These are phyloP conservation scores for Ichthyophthirius multifiliis DNA, from an alignment of 169 alveolate species.

Conservation along the genomic window DNA sequence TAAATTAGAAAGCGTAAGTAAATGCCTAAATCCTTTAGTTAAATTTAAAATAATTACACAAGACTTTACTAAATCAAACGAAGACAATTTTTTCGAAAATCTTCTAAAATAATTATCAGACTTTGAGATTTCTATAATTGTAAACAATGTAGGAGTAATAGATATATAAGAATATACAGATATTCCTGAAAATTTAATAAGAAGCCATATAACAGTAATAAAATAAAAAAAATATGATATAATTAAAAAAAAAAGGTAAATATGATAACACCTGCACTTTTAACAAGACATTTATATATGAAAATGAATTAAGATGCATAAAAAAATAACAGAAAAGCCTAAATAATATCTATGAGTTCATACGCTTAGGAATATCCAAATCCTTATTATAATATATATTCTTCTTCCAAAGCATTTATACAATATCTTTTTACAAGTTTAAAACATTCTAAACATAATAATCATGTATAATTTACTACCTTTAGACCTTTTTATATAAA, in stretches of 20 bases:
- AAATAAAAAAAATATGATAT: too few species aligned
- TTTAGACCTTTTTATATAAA: neutral
- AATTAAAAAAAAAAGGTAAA: neutral
- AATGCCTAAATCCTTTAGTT: conserved; percentile 6
- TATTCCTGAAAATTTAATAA: neutral
- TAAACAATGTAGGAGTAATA: neutral
- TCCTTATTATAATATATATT: neutral
- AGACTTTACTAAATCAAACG: neutral
- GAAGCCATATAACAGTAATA: neutral
- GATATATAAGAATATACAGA: neutral
- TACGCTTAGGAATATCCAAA: neutral
- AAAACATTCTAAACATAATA: neutral
- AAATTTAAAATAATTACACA: neutral
- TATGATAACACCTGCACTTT: neutral
- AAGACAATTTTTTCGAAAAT: neutral
- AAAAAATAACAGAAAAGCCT: neutral
- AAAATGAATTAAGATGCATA: neutral
- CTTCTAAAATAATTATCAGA: neutral
- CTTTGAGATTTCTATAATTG: neutral
- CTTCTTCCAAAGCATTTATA: neutral
- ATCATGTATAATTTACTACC: neutral
- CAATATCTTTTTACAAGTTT: neutral
- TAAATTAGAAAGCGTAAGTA: conserved; percentile 7
- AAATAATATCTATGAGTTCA: neutral
- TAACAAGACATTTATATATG: neutral